These are phyloP conservation scores for Didymella arachidicola DNA, from an alignment of 2,329 filamentous ascomycete species.

Conservation along the genomic window DNA sequence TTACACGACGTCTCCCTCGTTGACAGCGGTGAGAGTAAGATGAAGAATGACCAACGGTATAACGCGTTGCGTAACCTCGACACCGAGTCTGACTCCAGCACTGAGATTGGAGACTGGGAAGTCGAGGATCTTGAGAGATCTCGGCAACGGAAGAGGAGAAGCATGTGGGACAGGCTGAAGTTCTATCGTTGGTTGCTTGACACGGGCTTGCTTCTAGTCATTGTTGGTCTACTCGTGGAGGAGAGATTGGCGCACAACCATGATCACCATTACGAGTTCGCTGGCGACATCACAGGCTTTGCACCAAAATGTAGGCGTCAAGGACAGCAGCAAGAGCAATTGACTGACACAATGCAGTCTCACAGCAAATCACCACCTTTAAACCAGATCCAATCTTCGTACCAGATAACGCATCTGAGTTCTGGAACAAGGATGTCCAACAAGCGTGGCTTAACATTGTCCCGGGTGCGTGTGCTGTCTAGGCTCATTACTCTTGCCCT, in stretches of 20 bases:
- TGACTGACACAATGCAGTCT: slow-evolving; percentile 29
- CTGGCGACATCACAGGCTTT: slow-evolving; percentile 45
- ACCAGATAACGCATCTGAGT: slow-evolving; percentile 40
- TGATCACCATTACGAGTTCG: slow-evolving; percentile 33
- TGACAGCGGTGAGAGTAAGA: slow-evolving; percentile 14
- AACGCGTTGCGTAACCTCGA: slow-evolving; percentile 33
- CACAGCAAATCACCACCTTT: slow-evolving; percentile 43
- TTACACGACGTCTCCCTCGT: slow-evolving; percentile 26
- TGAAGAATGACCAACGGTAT: slow-evolving; percentile 37
- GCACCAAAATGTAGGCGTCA: slow-evolving; percentile 37
- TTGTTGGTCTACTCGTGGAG: slow-evolving; percentile 39
- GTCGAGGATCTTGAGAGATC: slow-evolving; percentile 18
- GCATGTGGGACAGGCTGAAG: slow-evolving; percentile 27
- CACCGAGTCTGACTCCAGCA: slow-evolving; percentile 37
- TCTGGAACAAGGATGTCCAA: slow-evolving; percentile 42
- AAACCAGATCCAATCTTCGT: slow-evolving; percentile 35
- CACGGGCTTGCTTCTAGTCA: slow-evolving; percentile 39
- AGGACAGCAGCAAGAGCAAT: background rate
- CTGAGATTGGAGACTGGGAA: slow-evolving; percentile 41
- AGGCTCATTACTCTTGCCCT: slow-evolving; percentile 2
- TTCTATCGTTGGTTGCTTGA: slow-evolving; percentile 40
- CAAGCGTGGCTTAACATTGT: slow-evolving; percentile 45
- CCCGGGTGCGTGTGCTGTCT: slow-evolving; percentile 30
- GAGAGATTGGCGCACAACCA: slow-evolving; percentile 28
- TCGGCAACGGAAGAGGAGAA: slow-evolving; percentile 17